Evolutionary conservation across 345 rosid species (phyloP).

Genomic region (Lenwebbia sp.): DNA sequence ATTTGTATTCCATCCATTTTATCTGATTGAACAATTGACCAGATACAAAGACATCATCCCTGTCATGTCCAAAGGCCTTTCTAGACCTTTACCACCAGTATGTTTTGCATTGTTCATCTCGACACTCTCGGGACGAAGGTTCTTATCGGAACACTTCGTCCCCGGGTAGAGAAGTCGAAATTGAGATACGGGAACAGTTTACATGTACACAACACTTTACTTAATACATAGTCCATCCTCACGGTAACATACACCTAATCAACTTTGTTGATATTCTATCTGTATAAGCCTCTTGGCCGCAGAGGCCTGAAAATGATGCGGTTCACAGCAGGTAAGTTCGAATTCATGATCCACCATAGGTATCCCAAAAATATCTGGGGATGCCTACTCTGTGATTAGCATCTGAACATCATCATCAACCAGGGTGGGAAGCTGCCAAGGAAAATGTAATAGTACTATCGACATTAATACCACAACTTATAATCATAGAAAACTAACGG

Average conservation of each 20-base stretch:
- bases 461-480: neutral
- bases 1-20: neutral
- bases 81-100: neutral
- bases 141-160: neutral
- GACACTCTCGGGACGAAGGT: neutral
- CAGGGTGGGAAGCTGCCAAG: constrained; percentile 30
- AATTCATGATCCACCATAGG: neutral
- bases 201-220: neutral
- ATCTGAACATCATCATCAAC: constrained; percentile 26
- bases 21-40: neutral
- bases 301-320: neutral
- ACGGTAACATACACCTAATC: neutral
- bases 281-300: neutral
- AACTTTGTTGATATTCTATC: neutral
- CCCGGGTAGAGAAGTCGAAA: neutral
- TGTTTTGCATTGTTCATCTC: neutral
- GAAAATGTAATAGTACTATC: neutral
- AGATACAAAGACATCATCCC: neutral
- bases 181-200: neutral
- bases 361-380: neutral
- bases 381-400: constrained; percentile 32
- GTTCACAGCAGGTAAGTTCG: neutral
- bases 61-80: neutral
- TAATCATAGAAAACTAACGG: neutral
- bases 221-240: neutral